A percentile compares a stretch with the other conserved stretches of the same genome.
These are phyloP conservation scores for Phaffia australis DNA, from an alignment of 768 basidiomycete genomes.

Conservation along the genomic window DNA sequence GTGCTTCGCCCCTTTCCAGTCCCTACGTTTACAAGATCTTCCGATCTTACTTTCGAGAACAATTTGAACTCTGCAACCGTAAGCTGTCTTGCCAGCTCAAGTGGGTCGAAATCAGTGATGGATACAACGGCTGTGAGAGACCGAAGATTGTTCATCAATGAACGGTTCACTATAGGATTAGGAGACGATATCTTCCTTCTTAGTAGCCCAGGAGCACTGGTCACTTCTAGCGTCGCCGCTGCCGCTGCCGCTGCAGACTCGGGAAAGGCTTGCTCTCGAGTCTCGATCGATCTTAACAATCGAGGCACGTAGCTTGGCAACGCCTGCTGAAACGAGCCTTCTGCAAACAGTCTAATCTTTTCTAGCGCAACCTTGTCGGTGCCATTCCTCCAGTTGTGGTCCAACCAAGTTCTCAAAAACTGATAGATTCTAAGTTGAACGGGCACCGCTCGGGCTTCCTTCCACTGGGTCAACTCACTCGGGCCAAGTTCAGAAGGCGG, in stretches of 20 bases:
- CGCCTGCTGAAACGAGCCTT: no score
- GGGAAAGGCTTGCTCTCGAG: no score
- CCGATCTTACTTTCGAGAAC: slow-evolving; percentile 73
- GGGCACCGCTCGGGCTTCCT: slow-evolving; percentile 56
- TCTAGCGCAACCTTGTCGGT: slow-evolving; percentile 50
- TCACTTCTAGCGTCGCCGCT: no score
- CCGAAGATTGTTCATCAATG: no score
- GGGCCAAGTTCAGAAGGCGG: slow-evolving; percentile 31
- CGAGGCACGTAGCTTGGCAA: no score
- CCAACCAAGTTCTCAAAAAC: slow-evolving; percentile 88
- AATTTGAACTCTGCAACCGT: slow-evolving; percentile 85
- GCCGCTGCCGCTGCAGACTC: background rate
- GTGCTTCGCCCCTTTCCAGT: slow-evolving; percentile 29
- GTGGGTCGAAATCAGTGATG: slow-evolving; percentile 73
- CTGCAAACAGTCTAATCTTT: no score
- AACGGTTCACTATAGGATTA: no score
- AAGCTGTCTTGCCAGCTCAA: slow-evolving; percentile 86
- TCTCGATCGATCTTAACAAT: no score
- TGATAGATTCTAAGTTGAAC: slow-evolving; percentile 84
- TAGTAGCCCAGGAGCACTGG: no score
- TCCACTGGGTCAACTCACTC: no score
- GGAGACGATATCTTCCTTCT: no score
- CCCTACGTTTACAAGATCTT: slow-evolving; percentile 62
- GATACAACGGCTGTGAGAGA: slow-evolving; percentile 46
- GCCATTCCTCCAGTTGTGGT: slow-evolving; percentile 72